Evolutionary conservation across 768 basidiomycete genomes (phyloP).

Genomic region (Lactarius evosmus): DNA sequence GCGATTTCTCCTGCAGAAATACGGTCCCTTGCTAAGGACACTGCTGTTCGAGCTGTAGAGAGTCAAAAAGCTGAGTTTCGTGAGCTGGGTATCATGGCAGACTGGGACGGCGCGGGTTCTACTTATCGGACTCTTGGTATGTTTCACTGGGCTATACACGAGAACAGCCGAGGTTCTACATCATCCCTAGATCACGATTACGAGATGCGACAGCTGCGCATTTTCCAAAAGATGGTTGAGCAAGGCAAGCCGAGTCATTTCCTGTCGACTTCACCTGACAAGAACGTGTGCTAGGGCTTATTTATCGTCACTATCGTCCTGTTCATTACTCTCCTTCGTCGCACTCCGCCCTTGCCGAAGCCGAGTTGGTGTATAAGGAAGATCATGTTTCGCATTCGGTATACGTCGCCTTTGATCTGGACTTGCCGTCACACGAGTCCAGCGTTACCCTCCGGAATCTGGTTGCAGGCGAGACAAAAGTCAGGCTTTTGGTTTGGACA

Average conservation of each 20-base stretch:
- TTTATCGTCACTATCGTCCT: constrained; percentile 83
- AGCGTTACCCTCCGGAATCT: constrained; percentile 35
- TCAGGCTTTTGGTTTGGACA: constrained; percentile 85
- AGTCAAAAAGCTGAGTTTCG: constrained; percentile 78
- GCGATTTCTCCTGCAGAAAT: constrained; percentile 58
- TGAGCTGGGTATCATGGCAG: constrained; percentile 86
- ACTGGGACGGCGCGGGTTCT: constrained; percentile 62
- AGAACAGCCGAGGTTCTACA: not conserved
- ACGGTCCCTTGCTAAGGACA: constrained; percentile 64
- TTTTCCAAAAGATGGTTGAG: constrained; percentile 87
- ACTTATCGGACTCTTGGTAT: constrained; percentile 87
- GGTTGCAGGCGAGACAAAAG: constrained; percentile 33
- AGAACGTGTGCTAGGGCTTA: constrained; percentile 51
- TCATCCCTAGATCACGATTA: constrained; percentile 67
- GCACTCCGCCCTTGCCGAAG: constrained; percentile 89
- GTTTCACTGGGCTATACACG: constrained; percentile 12
- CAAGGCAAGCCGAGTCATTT: constrained; percentile 48
- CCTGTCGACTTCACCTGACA: not conserved
- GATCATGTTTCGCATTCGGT: constrained; percentile 85
- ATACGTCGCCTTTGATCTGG: constrained; percentile 77
- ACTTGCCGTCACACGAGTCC: constrained; percentile 31
- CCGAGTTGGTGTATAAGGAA: constrained; percentile 88
- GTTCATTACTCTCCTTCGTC: constrained; percentile 96
- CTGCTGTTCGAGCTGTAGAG: constrained; percentile 69
- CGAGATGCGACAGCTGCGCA: constrained; percentile 80